Conservation (phyloP, 768 basidiomycete species). For the Suillus plorans region DNA sequence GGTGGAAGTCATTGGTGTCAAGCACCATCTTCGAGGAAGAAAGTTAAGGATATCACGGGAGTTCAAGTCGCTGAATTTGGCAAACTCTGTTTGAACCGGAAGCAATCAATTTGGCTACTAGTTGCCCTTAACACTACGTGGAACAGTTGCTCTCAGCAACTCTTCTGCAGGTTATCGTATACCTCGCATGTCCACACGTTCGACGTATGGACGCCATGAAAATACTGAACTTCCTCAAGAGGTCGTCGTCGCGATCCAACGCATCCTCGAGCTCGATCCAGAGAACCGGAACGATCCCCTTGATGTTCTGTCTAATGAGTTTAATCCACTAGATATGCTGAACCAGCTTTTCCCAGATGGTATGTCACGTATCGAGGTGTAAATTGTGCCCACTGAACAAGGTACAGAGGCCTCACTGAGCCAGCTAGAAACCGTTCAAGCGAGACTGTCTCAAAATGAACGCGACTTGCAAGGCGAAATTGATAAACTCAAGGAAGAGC, state of each 20-base stretch:
- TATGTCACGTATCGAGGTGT: constrained; percentile 32
- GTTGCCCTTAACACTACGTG: not conserved
- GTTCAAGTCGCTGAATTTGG: constrained; percentile 6
- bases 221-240: constrained; percentile 62
- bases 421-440: constrained; percentile 70
- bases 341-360: constrained; percentile 80
- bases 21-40: not conserved
- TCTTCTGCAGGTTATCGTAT: not conserved
- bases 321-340: constrained; percentile 51
- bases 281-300: constrained; percentile 50
- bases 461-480: constrained; percentile 72
- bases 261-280: constrained; percentile 57
- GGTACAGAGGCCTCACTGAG: constrained; percentile 70
- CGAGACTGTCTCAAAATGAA: constrained; percentile 67
- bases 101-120: constrained; percentile 1
- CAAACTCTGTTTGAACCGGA: not conserved
- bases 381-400: constrained; percentile 5
- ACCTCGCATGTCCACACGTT: constrained; percentile 2
- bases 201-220: constrained; percentile 4
- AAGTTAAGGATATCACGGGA: not conserved
- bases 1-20: not conserved
- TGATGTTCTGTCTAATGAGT: constrained; percentile 56
- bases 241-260: constrained; percentile 67
- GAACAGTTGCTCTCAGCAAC: not conserved
- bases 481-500: constrained; percentile 58